Evolutionary conservation across 257 asterid genomes (phyloP), one percentile per base, ranked within the genome.

Genomic region (Solanum pimpinellifolium): DNA sequence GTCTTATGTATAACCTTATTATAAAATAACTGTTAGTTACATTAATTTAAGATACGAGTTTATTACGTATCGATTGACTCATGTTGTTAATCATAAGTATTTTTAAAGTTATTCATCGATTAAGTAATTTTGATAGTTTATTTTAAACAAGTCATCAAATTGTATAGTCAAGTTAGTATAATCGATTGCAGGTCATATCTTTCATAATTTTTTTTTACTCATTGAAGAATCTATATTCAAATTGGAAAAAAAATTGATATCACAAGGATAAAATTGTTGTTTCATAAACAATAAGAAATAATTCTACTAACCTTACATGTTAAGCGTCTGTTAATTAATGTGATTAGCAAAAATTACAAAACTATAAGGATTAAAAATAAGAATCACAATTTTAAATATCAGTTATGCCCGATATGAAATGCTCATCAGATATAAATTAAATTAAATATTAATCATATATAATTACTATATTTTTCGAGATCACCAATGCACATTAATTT

Each of bases 381-480:
- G 13, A 60, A 9, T 60, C 0, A 60, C 0, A 21, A 9, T 60
- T 60, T 9, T 27, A 60, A 60, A 60, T 21, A 21, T 0, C 11
- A 21, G 0, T 59, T 21, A 59, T 0, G 0, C 2, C 12, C 3
- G 9, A 59, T 0, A 59, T 20, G 27, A 21, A 21, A 59, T 59
- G 6, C 21, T 2, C 2, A 27, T 2, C 1, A 2, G 2, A 20
- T 21, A 0, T 56, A 18, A 52, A 7, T 7, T 56, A 56, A 56
- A 18, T 7, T 56, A 20, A 1, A 59, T 0, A 59, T 20, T 21
- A 0, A 59, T 21, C 6, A 59, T 8, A 59, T 3, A 21, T 60
- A 60, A 60, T n/a, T 14, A 60, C 14, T 60, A 60, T 0, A 0
- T 60, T 21, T 60, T 62, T 4, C 3, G 11, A 0, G 3, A 62